These are phyloP conservation scores for Colletotrichum melonis DNA, from an alignment of 2,329 filamentous ascomycete genomes.

Conservation along the genomic window DNA sequence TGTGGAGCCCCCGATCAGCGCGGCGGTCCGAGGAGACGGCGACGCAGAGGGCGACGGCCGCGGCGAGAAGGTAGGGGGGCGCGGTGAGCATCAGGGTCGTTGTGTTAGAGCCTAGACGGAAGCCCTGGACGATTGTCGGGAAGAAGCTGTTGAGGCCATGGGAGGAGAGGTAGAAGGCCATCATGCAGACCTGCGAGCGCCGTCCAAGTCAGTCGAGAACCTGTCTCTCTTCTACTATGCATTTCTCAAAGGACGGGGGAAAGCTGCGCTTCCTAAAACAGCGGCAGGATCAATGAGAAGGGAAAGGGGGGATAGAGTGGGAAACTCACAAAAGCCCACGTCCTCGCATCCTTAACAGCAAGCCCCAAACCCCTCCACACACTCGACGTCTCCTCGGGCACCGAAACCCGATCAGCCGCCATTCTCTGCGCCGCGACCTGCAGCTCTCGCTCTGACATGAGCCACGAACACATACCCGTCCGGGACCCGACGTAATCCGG, in stretches of 20 bases:
- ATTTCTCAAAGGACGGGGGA: not conserved
- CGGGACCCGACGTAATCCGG: slow-evolving; percentile 38
- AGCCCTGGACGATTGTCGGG: slow-evolving; percentile 48
- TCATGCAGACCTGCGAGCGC: slow-evolving; percentile 31
- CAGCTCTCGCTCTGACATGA: slow-evolving; percentile 27
- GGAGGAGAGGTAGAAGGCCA: slow-evolving; percentile 38
- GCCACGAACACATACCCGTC: slow-evolving; percentile 34
- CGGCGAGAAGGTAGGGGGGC: slow-evolving; percentile 41
- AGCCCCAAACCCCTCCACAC: slow-evolving; percentile 38
- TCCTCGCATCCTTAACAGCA: slow-evolving; percentile 39
- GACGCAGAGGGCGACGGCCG: slow-evolving; percentile 31
- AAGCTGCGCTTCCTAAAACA: not conserved
- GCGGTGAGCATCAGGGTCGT: slow-evolving; percentile 46
- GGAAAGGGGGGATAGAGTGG: not conserved
- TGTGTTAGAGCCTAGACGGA: slow-evolving; percentile 39
- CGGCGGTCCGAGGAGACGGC: slow-evolving; percentile 38
- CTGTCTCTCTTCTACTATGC: not conserved
- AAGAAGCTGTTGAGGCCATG: slow-evolving; percentile 43
- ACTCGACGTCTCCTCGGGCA: slow-evolving; percentile 32
- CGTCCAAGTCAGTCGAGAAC: not conserved
- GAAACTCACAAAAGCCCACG: slow-evolving; percentile 40
- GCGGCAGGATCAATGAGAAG: too few relatives aligned
- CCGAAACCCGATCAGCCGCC: slow-evolving; percentile 38
- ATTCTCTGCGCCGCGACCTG: slow-evolving; percentile 36
- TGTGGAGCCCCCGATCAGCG: slow-evolving; percentile 39